Percentiles rank a stretch among this genome's conserved stretches.
Conservation (phyloP, 805 yeast species). For the Ogataea parapolymorpha region DNA sequence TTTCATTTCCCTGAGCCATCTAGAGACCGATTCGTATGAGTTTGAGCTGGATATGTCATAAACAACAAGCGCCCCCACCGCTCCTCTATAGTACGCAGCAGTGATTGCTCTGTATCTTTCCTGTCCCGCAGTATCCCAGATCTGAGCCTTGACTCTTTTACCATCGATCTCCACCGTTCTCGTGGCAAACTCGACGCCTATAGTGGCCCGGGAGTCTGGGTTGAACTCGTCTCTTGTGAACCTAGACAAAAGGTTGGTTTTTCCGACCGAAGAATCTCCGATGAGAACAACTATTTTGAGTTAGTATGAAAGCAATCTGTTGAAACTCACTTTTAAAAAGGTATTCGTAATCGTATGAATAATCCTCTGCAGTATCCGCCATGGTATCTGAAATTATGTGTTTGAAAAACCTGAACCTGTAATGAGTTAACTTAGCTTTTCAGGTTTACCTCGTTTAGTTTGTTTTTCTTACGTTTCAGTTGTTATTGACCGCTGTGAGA, state of each 20-base stretch:
- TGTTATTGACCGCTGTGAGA: conserved; percentile 3
- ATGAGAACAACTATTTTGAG: conserved; percentile 68
- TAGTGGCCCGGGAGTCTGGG: conserved; percentile 89
- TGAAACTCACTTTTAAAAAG: conserved; percentile 64
- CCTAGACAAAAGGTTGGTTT: conserved; percentile 87
- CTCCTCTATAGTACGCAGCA: conserved; percentile 95
- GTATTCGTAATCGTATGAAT: conserved; percentile 81
- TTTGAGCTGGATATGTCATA: conserved; percentile 92
- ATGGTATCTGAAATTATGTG: conserved; percentile 16
- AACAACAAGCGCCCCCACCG: conserved; percentile 94
- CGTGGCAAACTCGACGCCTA: conserved; percentile 98
- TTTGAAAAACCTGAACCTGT: conserved; percentile 1
- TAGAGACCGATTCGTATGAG: conserved; percentile 77
- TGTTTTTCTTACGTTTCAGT: conserved; percentile 10
- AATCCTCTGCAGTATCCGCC: conserved; percentile 58
- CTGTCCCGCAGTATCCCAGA: conserved; percentile 99
- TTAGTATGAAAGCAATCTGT: conserved; percentile 9
- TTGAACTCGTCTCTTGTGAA: conserved; percentile 96
- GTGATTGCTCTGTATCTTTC: conserved; percentile 98
- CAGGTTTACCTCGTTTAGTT: conserved; percentile 3
- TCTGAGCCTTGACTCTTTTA: conserved; percentile 81
- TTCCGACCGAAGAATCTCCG: conserved; percentile 97
- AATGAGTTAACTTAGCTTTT: background rate
- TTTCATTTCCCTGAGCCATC: conserved; percentile 88
- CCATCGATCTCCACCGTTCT: conserved; percentile 87